Evolutionary conservation across 2,329 filamentous ascomycete species (phyloP).

Genomic region (Fusarium tricinctum): DNA sequence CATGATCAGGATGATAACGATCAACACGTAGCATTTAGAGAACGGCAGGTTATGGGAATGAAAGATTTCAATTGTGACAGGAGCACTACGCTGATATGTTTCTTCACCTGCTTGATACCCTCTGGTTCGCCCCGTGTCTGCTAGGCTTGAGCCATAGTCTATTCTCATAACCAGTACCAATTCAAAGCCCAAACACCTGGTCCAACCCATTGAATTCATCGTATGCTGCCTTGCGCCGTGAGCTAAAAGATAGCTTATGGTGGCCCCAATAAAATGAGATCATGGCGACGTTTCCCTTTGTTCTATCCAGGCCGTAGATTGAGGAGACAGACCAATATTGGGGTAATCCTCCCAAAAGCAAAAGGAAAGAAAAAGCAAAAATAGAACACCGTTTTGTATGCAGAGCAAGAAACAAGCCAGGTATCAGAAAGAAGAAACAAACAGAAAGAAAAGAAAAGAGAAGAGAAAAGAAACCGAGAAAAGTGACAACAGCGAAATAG

Average conservation of each 20-base stretch:
- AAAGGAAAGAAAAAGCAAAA: conserved; percentile 4
- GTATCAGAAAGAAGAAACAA: background rate
- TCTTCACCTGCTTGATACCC: conserved; percentile 13
- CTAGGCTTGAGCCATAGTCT: conserved; percentile 47
- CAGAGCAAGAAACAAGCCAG: conserved; percentile 12
- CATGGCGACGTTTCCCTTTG: conserved; percentile 33
- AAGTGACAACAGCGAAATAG: conserved; percentile 20
- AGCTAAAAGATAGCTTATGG: conserved; percentile 36
- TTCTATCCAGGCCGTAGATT: conserved; percentile 12
- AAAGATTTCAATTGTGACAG: conserved; percentile 24
- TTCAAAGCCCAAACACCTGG: conserved; percentile 29
- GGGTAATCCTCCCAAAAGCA: conserved; percentile 6
- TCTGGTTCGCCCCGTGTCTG: conserved; percentile 33
- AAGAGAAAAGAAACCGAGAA: conserved; percentile 13
- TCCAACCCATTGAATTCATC: conserved; percentile 33
- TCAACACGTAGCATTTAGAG: background rate
- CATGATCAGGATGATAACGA: conserved; percentile 6
- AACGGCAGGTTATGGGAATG: background rate
- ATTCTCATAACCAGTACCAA: conserved; percentile 41
- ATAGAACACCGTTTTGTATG: conserved; percentile 32
- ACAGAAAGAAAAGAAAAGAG: conserved; percentile 4
- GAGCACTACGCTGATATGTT: conserved; percentile 7
- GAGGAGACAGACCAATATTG: conserved; percentile 13
- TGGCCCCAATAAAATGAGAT: conserved; percentile 34
- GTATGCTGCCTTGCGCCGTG: conserved; percentile 42